Base-by-base conservation (phyloP, 202 grass and related monocot species). In the Setaria viridis region DNA sequence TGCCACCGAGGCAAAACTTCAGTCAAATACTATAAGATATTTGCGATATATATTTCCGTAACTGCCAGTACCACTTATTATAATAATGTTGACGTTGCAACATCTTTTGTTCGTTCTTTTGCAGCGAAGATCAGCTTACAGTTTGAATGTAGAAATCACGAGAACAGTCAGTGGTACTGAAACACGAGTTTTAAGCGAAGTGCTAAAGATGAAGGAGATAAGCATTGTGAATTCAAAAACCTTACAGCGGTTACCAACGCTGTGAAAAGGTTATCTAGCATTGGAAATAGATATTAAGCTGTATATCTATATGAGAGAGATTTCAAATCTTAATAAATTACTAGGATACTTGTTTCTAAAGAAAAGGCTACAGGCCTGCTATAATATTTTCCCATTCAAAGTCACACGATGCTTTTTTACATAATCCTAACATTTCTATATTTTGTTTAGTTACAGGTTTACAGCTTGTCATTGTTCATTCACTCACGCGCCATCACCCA, bases 1-100 rank as follows among this genome's bases (percentile, higher is more conserved):
- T 93, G 62, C 81, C 19, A 7, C 11, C 73, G 11, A 54, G 4
- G 48, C 83, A 86, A 72, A 85, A 60, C 45, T 85, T 85, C 43
- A 29, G 9, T 3, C 53, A 42, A 37, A 17, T 57, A 45, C 4
- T 45, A 59, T 43, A 43, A 43, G 42, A 43, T 43, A 4, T 43
- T 43, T 43, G 4, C 7, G 4, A 4, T 43, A 43, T 7, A 43
- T 43, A 43, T 43, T 43, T 43, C 4, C 39, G 39, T 5, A 41
- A 41, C 39, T 41, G 3, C 39, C 39, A 41, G 39, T 3, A 41
- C 5, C 39, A 5, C 39, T 41, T 41, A 41, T 5, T 80, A 55
- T 11, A 47, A 47, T 47, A 1, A 25, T 25, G 25, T 47, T 47
- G 45, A 47, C 45, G 9, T 47, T 0, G 45, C 45, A 10, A 47